phyloP scores from a whole-genome alignment of 2,329 filamentous ascomycete species.

The Septoria linicola region DNA sequence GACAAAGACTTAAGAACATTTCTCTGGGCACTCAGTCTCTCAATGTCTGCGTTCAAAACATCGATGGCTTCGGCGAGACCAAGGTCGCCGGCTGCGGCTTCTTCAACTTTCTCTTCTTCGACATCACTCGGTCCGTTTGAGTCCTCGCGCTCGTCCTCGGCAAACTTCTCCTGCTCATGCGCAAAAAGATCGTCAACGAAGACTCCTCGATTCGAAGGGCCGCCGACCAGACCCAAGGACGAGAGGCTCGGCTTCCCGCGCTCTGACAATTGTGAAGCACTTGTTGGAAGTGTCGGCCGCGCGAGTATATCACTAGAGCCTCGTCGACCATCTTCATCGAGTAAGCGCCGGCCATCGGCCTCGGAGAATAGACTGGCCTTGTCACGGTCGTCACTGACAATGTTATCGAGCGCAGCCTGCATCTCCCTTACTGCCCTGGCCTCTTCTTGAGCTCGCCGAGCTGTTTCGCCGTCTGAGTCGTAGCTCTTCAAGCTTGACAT shows the following conservation, averaged over 20 bases:
- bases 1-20: conserved; percentile 88
- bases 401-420: conserved; percentile 86
- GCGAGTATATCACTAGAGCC: conserved; percentile 21
- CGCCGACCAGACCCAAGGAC: conserved; percentile 85
- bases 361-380: conserved; percentile 65
- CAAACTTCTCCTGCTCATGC: conserved; percentile 78
- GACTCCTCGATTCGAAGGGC: conserved; percentile 82
- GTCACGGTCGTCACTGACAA: conserved; percentile 75
- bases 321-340: conserved; percentile 36
- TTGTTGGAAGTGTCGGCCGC: conserved; percentile 15
- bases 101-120: conserved; percentile 79
- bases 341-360: conserved; percentile 56
- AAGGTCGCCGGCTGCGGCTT: conserved; percentile 91
- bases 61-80: conserved; percentile 91
- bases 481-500: conserved; percentile 78
- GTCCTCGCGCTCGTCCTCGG: conserved; percentile 83
- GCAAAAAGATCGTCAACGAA: conserved; percentile 94
- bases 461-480: conserved; percentile 65
- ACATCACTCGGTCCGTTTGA: conserved; percentile 59
- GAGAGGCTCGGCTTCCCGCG: conserved; percentile 78
- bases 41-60: conserved; percentile 83
- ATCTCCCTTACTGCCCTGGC: conserved; percentile 85
- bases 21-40: conserved; percentile 82
- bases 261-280: conserved; percentile 44
- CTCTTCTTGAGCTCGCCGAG: conserved; percentile 59